Evolutionary conservation across 2,329 filamentous ascomycete genomes (phyloP), one percentile per base, ranked within the genome.

Genomic region (Fusarium begoniae): DNA sequence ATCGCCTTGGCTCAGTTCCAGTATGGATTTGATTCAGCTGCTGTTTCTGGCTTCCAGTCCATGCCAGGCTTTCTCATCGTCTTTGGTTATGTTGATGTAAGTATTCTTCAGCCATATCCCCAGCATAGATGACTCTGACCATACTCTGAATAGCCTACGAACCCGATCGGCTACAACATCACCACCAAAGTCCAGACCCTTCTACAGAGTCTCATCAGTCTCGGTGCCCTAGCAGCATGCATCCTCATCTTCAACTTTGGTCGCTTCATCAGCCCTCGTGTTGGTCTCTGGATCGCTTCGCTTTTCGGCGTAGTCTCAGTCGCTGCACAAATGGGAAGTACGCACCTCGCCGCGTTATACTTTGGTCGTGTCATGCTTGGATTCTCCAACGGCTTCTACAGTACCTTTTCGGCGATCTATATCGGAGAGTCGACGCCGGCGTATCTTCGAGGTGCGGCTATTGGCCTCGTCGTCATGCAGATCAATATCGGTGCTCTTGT

Each of bases 101-200:
- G 30, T 38, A 8, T 15, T 13, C 13, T 10, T 0, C 7, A 12
- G 4, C 22, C 17, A 6, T 12, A 1, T 18, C 18, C 30, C 6
- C 6, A n/a, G 1, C 22, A 8, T 28, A 24, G 9, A 38, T 11
- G 18, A 4, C 53, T 35, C 35, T 35, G 35, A 35, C 35, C 35
- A 4, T 35, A 35, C 3, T 9, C 18, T 8, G 8, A 17, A 30
- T 18, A 57, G 55, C 30, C 55, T 1, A 57, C 40, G 0, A 57
- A 48, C 9, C 40, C 55, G 3, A 57, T 57, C 40, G 55, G 55
- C 3, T 57, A 57, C n/a, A 57, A 57, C 24, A 57, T 57, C n/a
- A 57, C 28, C n/a, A 57, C 55, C 7, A 57, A 48, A 48, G 55
- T 57, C 1, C 55, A 57, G 3, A 57, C 55, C 3, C 55, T 57